A percentile compares a stretch with the other conserved stretches of the same genome.
phyloP scores from a whole-genome alignment of 1,139 yeast genomes.

The Ogataea hybrid region DNA sequence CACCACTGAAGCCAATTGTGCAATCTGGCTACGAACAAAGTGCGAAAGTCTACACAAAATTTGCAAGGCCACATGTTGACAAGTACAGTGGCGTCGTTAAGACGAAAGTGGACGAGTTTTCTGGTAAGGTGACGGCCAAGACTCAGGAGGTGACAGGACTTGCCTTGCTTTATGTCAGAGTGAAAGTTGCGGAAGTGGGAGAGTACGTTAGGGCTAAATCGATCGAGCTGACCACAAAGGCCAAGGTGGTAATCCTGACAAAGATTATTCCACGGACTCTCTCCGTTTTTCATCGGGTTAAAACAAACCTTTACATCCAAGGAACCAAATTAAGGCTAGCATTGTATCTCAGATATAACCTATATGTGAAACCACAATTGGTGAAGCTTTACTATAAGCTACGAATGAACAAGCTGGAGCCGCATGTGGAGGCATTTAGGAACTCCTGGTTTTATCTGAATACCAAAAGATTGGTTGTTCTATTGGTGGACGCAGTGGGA shows the following conservation, averaged over 20 bases:
- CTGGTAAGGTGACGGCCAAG: background rate
- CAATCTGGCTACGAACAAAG: slow-evolving; percentile 12
- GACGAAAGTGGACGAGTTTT: slow-evolving; percentile 1
- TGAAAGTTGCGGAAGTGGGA: slow-evolving; percentile 1
- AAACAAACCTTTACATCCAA: slow-evolving; percentile 1
- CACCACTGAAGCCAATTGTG: slow-evolving; percentile 26
- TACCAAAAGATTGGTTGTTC: slow-evolving; percentile 3
- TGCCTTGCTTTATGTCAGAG: slow-evolving; percentile 1
- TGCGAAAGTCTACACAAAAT: slow-evolving; percentile 5
- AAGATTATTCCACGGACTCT: slow-evolving; percentile 14
- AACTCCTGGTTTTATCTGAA: slow-evolving; percentile 12
- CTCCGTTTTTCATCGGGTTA: slow-evolving; percentile 5
- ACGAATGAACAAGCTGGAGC: slow-evolving; percentile 16
- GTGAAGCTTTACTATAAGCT: slow-evolving; percentile 10
- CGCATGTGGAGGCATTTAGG: slow-evolving; percentile 11
- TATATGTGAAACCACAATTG: slow-evolving; percentile 14
- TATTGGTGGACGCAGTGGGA: slow-evolving; percentile 6
- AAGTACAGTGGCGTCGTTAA: background rate
- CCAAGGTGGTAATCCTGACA: slow-evolving; percentile 10
- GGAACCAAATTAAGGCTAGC: slow-evolving; percentile 2
- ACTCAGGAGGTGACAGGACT: slow-evolving; percentile 2
- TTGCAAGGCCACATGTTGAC: slow-evolving; percentile 16
- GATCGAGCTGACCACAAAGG: background rate
- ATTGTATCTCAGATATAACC: slow-evolving; percentile 10
- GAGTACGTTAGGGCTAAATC: background rate